phyloP scores from a whole-genome alignment of 2,329 filamentous ascomycete species.

The Hymenoscyphus linearis region DNA sequence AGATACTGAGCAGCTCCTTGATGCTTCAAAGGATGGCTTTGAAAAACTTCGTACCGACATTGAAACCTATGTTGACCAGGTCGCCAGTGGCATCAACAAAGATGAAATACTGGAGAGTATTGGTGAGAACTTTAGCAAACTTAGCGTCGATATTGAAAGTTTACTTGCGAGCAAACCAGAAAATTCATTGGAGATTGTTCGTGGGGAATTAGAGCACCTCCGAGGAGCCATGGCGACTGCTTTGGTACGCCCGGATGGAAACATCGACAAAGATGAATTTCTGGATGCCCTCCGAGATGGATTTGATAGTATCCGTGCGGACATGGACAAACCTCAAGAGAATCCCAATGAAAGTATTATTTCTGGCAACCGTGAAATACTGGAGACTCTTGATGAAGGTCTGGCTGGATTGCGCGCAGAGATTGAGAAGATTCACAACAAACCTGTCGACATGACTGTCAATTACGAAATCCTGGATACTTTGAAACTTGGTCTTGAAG shows the following conservation, averaged over 20 bases:
- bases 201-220: slow-evolving; percentile 56
- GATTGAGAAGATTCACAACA: slow-evolving; percentile 72
- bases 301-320: slow-evolving; percentile 67
- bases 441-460: slow-evolving; percentile 74
- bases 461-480: slow-evolving; percentile 88
- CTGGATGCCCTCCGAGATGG: slow-evolving; percentile 59
- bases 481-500: slow-evolving; percentile 73
- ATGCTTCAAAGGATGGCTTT: slow-evolving; percentile 81
- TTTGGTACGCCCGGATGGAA: slow-evolving; percentile 41
- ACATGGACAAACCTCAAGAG: slow-evolving; percentile 52
- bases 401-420: slow-evolving; percentile 70
- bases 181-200: slow-evolving; percentile 46
- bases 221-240: slow-evolving; percentile 51
- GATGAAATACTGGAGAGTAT: slow-evolving; percentile 73
- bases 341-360: slow-evolving; percentile 25
- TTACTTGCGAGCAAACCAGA: slow-evolving; percentile 48
- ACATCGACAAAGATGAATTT: slow-evolving; percentile 58
- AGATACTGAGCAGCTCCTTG: slow-evolving; percentile 83
- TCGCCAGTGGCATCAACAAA: slow-evolving; percentile 62
- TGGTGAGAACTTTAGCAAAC: slow-evolving; percentile 59
- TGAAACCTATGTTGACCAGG: slow-evolving; percentile 72
- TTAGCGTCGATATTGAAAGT: slow-evolving; percentile 60
- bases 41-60: slow-evolving; percentile 76
- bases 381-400: slow-evolving; percentile 86
- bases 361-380: slow-evolving; percentile 73